Conservation (phyloP, 2,329 filamentous ascomycete genomes). For the Colletotrichum limetticola region DNA sequence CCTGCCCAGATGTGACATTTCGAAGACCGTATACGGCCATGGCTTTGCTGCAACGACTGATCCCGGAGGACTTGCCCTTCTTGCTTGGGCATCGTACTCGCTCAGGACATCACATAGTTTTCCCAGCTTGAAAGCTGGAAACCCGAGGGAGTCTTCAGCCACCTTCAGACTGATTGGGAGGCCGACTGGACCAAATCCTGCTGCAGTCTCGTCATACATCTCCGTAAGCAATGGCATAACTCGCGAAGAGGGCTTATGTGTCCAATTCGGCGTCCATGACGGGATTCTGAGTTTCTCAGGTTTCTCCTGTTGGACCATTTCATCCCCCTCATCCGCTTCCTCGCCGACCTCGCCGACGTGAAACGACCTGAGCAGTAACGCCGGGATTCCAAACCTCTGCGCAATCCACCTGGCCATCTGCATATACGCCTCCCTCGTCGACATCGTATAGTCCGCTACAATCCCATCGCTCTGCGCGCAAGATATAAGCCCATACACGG, state of each 20-base stretch:
- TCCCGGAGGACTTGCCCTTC: not conserved
- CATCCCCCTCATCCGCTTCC: too few relatives aligned
- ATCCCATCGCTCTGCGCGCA: conserved; percentile 32
- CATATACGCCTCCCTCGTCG: not conserved
- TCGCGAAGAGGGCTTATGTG: not conserved
- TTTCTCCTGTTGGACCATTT: not conserved
- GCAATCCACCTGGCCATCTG: conserved; percentile 8
- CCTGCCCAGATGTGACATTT: too few relatives aligned
- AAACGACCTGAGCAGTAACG: not conserved
- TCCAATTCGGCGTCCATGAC: not conserved
- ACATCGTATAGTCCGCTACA: conserved; percentile 36
- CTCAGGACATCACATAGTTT: not conserved
- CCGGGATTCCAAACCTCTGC: not conserved
- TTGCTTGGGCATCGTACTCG: not conserved
- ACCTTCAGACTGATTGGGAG: not conserved
- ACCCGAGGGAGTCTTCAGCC: not conserved
- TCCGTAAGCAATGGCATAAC: not conserved
- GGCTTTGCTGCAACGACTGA: not conserved
- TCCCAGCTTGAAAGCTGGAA: not conserved
- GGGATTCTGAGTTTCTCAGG: not conserved
- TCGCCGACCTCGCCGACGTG: not conserved
- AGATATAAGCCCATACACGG: conserved; percentile 38
- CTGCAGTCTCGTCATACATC: not conserved
- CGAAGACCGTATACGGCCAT: not conserved
- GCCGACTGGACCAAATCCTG: not conserved